Conservation (phyloP, 306 rosid species). For the Gastrolobium bilobum region DNA sequence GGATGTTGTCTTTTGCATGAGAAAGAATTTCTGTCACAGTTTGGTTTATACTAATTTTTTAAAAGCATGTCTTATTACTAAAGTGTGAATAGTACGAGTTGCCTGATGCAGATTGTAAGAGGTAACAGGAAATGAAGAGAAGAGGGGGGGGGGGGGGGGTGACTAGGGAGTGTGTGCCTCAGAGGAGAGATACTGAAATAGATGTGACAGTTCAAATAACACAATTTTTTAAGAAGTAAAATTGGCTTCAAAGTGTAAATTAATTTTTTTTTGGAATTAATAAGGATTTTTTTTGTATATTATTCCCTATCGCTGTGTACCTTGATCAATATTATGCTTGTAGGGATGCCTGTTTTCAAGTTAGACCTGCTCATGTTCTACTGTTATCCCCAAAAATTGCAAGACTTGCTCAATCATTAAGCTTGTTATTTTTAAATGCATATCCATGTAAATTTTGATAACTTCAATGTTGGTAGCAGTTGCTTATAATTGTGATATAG, state of each 20-base stretch:
- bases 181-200: conserved; percentile 29
- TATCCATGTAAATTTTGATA: conserved; percentile 22
- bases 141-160: not conserved
- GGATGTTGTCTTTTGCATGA: conserved; percentile 17
- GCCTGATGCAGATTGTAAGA: conserved; percentile 23
- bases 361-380: conserved; percentile 12
- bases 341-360: not conserved
- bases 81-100: conserved; percentile 15
- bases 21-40: conserved; percentile 16
- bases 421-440: conserved; percentile 3
- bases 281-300: conserved; percentile 10
- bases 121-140: not conserved
- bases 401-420: not conserved
- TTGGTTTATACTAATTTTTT: not conserved
- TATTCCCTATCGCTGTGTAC: not conserved
- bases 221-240: conserved; percentile 12
- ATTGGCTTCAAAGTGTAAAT: conserved; percentile 1
- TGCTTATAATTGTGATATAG: not conserved
- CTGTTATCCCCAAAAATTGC: not conserved
- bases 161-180: not conserved
- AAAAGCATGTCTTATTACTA: not conserved
- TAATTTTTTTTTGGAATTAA: conserved; percentile 30
- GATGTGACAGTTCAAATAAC: conserved; percentile 1
- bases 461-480: conserved; percentile 1
- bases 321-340: conserved; percentile 20